Evolutionary conservation across 441 rosid genomes (phyloP).

Genomic region (Populus hybrid): DNA sequence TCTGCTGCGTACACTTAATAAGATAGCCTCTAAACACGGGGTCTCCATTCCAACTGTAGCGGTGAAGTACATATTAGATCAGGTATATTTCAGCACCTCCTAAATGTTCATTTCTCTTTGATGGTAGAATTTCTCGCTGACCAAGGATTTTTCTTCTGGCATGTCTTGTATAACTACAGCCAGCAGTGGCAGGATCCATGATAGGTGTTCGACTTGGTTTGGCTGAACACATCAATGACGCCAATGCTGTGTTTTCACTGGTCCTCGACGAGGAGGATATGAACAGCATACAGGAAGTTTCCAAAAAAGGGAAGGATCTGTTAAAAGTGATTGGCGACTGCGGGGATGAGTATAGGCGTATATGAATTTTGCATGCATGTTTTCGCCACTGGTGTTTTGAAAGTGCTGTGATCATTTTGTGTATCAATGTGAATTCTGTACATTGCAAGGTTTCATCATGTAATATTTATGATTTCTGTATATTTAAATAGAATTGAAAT

Average conservation of each 20-base stretch:
- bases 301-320: constrained; percentile 65
- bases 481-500: neutral
- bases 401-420: neutral
- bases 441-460: neutral
- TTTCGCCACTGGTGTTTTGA: neutral
- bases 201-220: constrained; percentile 71
- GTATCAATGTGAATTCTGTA: neutral
- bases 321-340: constrained; percentile 86
- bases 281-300: constrained; percentile 49
- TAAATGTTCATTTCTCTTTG: neutral
- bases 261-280: constrained; percentile 72
- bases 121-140: neutral
- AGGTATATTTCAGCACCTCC: constrained; percentile 34
- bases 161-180: constrained; percentile 36
- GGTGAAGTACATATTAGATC: constrained; percentile 77
- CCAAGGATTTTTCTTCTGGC: neutral
- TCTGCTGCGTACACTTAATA: constrained; percentile 67
- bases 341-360: constrained; percentile 80
- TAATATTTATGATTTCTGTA: neutral
- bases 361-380: neutral
- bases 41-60: constrained; percentile 90
- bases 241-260: constrained; percentile 67
- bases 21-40: constrained; percentile 72
- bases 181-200: constrained; percentile 75
- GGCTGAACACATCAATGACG: constrained; percentile 70